These are phyloP conservation scores for Lasiosphaeria miniovina DNA, from an alignment of 495 filamentous ascomycete genomes.

Conservation along the genomic window DNA sequence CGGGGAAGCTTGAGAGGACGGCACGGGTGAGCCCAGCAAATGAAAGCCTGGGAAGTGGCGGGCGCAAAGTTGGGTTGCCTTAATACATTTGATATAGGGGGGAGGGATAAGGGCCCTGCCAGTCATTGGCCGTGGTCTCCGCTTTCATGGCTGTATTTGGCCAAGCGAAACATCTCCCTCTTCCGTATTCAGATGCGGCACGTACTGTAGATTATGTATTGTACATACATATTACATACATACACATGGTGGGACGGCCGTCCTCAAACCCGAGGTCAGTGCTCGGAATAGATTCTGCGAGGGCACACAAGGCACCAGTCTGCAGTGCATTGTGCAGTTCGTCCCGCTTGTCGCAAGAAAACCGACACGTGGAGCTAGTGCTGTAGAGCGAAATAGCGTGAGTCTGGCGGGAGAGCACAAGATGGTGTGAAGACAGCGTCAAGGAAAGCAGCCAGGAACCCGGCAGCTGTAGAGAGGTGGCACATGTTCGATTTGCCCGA, in stretches of 20 bases:
- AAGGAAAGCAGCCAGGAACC: not conserved
- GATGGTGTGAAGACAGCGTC: not conserved
- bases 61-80: conserved; percentile 14
- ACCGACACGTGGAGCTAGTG: too few species aligned
- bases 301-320: not conserved
- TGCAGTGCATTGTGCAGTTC: not conserved
- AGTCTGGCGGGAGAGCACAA: too few species aligned
- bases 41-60: conserved; percentile 16
- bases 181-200: conserved; percentile 16
- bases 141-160: conserved; percentile 21
- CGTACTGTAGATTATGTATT: not conserved
- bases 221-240: not conserved
- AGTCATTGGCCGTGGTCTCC: conserved; percentile 20
- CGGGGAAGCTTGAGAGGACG: conserved; percentile 24
- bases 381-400: too few species aligned
- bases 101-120: conserved; percentile 5
- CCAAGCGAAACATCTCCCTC: conserved; percentile 5
- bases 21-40: conserved; percentile 22
- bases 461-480: not conserved
- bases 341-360: too few species aligned
- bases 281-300: not conserved
- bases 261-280: not conserved
- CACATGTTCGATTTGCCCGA: conserved; percentile 20
- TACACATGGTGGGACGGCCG: too few species aligned
- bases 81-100: conserved; percentile 23